Evolutionary conservation across 331 rosid species (phyloP).

Genomic region (Cydonia oblonga): DNA sequence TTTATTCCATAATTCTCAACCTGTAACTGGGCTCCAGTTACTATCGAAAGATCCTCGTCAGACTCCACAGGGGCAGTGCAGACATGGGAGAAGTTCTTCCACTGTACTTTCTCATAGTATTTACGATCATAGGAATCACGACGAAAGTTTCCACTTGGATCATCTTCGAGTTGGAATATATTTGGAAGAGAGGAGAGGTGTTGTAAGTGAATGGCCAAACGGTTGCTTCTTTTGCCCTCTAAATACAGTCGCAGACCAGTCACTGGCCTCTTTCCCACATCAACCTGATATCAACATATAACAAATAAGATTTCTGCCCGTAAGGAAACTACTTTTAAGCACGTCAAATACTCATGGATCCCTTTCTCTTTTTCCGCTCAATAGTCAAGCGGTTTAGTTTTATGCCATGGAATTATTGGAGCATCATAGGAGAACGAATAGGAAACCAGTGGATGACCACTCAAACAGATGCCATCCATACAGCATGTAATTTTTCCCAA

Average conservation of each 20-base stretch:
- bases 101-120: constrained; percentile 86
- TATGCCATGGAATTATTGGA: background rate
- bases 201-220: constrained; percentile 86
- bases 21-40: constrained; percentile 88
- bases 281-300: constrained; percentile 52
- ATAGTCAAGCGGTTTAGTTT: background rate
- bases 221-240: constrained; percentile 89
- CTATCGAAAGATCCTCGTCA: constrained; percentile 67
- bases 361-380: background rate
- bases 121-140: constrained; percentile 47
- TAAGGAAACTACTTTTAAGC: constrained; percentile 1
- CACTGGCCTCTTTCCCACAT: constrained; percentile 90
- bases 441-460: background rate
- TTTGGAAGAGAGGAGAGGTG: constrained; percentile 90
- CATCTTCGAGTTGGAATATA: constrained; percentile 72
- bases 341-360: background rate
- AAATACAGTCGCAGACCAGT: constrained; percentile 90
- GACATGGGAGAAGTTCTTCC: constrained; percentile 96
- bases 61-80: constrained; percentile 94
- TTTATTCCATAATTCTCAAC: constrained; percentile 80
- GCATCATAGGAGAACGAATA: background rate
- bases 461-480: background rate
- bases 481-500: background rate
- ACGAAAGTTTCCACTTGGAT: constrained; percentile 45
- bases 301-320: constrained; percentile 9